Conservation (phyloP, 2,329 filamentous ascomycete species). For the Aspergillus sp. region DNA sequence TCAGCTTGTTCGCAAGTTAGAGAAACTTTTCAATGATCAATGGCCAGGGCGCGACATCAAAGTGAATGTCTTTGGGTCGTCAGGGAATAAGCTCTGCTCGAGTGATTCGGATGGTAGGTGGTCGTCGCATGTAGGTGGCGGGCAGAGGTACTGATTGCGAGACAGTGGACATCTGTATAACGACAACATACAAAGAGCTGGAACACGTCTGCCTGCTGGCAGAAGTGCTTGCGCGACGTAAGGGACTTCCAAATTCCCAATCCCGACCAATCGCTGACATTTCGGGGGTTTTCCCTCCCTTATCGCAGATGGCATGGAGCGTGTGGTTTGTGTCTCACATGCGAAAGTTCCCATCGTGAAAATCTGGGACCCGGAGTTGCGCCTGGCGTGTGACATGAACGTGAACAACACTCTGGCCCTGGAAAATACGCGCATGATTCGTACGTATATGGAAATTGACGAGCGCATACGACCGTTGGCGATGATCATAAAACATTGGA, state of each 20-base stretch:
- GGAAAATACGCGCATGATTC: conserved; percentile 97
- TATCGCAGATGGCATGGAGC: conserved; percentile 83
- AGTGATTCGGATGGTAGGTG: conserved; percentile 88
- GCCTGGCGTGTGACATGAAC: conserved; percentile 94
- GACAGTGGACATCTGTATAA: conserved; percentile 94
- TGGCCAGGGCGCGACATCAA: conserved; percentile 90
- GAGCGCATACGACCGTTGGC: conserved; percentile 85
- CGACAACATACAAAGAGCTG: conserved; percentile 81
- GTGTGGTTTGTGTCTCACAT: conserved; percentile 88
- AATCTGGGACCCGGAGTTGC: conserved; percentile 92
- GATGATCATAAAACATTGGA: conserved; percentile 98
- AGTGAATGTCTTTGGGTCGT: conserved; percentile 96
- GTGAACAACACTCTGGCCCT: conserved; percentile 95
- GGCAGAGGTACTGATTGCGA: conserved; percentile 23
- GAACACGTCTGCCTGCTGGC: conserved; percentile 90
- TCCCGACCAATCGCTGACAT: conserved; percentile 12
- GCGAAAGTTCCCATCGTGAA: conserved; percentile 99
- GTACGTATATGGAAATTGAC: conserved; percentile 93
- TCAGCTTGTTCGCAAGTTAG: conserved; percentile 80
- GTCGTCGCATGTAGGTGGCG: neutral
- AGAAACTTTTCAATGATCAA: conserved; percentile 81
- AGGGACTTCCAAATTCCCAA: conserved; percentile 34
- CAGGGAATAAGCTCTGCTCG: conserved; percentile 89
- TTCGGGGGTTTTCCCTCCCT: conserved; percentile 1
- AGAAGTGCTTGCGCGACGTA: conserved; percentile 80